phyloP scores from a whole-genome alignment of 2,329 filamentous ascomycete genomes.

The Aspergillus hiratsukae region DNA sequence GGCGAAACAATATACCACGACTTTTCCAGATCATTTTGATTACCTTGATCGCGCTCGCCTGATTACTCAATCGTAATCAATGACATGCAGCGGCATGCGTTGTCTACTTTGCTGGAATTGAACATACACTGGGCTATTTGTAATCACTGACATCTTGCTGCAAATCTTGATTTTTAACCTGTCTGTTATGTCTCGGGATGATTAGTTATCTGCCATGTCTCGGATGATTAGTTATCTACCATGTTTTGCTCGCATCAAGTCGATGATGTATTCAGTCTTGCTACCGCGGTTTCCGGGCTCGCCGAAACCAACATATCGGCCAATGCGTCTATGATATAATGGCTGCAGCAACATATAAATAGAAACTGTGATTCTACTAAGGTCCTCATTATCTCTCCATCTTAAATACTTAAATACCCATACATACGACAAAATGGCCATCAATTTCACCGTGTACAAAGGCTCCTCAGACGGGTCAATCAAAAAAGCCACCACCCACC shows the following conservation, averaged over 20 bases:
- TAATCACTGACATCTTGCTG: neutral
- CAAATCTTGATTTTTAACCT: neutral
- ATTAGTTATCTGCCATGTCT: too few species aligned
- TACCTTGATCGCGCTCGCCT: neutral
- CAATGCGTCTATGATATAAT: neutral
- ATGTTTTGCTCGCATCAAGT: neutral
- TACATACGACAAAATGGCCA: conserved; percentile 14
- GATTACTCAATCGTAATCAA: neutral
- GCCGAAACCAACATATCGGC: neutral
- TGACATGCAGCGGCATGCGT: neutral
- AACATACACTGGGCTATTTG: neutral
- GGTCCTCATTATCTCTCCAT: neutral
- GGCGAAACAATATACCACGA: neutral
- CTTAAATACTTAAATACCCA: neutral
- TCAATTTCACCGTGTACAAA: conserved; percentile 59
- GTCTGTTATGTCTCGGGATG: neutral
- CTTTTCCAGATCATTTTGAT: neutral
- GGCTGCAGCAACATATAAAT: neutral
- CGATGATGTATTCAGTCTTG: neutral
- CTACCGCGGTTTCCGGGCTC: neutral
- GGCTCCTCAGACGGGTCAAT: conserved; percentile 57
- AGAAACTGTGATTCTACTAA: neutral
- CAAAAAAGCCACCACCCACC: conserved; percentile 46
- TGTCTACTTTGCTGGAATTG: neutral
- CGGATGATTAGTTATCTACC: too few species aligned